phyloP scores from a whole-genome alignment of 176 grass and related monocot genomes.

The Cymbopogon citratus region DNA sequence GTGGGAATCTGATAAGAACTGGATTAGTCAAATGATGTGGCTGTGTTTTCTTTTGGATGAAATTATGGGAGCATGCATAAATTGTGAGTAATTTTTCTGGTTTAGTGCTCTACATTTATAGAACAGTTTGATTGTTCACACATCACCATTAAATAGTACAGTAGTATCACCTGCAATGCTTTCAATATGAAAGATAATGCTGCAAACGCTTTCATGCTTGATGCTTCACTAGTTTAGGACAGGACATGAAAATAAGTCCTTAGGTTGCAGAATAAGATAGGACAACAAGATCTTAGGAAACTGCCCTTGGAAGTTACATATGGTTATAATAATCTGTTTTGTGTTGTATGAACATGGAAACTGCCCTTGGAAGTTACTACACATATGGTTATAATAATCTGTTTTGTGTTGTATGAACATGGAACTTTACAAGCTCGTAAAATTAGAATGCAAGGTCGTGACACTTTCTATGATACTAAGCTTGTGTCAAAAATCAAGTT shows the following conservation, averaged over 20 bases:
- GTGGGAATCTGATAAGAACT: slow-evolving; percentile 56
- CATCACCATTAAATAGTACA: not conserved
- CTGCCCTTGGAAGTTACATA: not conserved
- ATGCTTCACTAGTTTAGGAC: not conserved
- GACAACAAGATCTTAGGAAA: not conserved
- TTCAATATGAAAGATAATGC: slow-evolving; percentile 23
- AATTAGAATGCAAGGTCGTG: not conserved
- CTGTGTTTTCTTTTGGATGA: slow-evolving; percentile 4
- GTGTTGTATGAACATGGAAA: not conserved
- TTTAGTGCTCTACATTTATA: not conserved
- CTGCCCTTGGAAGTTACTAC: not conserved
- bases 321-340: not conserved
- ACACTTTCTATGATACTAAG: not conserved
- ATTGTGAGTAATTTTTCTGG: not conserved
- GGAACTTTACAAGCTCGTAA: not conserved
- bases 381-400: not conserved
- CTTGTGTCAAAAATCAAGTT: not conserved
- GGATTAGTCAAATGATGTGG: not conserved
- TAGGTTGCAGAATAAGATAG: not conserved
- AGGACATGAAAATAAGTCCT: slow-evolving; percentile 4
- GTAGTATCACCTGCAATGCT: not conserved
- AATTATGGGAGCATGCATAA: not conserved
- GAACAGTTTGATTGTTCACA: not conserved
- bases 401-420: not conserved
- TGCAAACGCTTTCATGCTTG: not conserved